A percentile compares a stretch with the other conserved stretches of the same genome.
These are phyloP conservation scores for Lactarius indigo DNA, from an alignment of 768 basidiomycete genomes.

Conservation along the genomic window DNA sequence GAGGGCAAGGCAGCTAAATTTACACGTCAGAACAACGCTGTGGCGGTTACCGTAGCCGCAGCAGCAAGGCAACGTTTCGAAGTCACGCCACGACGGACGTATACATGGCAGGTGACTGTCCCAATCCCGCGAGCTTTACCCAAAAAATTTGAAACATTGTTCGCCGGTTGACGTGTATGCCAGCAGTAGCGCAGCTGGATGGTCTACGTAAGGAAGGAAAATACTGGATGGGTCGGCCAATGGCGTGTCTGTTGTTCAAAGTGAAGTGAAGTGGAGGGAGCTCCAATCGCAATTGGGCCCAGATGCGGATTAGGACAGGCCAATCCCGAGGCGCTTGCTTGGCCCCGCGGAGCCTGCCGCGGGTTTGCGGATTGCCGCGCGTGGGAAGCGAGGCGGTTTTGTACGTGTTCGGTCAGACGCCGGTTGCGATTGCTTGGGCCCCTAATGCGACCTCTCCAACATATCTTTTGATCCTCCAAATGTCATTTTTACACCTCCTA, in stretches of 20 bases:
- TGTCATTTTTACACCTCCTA: slow-evolving; percentile 59
- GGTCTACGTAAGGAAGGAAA: not conserved
- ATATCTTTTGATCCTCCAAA: slow-evolving; percentile 23
- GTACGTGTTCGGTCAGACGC: not conserved
- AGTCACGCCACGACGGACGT: not conserved
- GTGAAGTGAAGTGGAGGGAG: not conserved
- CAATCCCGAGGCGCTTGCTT: not conserved
- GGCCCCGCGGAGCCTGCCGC: not conserved
- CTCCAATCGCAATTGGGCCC: not conserved
- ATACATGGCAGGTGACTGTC: not conserved
- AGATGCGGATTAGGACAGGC: not conserved
- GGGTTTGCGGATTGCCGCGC: not conserved
- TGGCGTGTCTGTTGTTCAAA: not conserved
- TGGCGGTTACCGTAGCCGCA: not conserved
- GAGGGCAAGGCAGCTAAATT: not conserved
- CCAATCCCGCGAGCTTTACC: slow-evolving; percentile 4
- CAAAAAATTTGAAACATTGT: too few species aligned
- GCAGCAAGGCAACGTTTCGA: not conserved
- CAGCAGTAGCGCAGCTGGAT: not conserved
- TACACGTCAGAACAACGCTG: not conserved
- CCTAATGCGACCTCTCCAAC: slow-evolving; percentile 4
- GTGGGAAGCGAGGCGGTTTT: not conserved
- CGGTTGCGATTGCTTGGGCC: not conserved
- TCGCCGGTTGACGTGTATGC: not conserved
- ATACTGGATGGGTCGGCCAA: not conserved